phyloP scores from a whole-genome alignment of 164 flowering plant genomes.

The Macadamia integrifolia region DNA sequence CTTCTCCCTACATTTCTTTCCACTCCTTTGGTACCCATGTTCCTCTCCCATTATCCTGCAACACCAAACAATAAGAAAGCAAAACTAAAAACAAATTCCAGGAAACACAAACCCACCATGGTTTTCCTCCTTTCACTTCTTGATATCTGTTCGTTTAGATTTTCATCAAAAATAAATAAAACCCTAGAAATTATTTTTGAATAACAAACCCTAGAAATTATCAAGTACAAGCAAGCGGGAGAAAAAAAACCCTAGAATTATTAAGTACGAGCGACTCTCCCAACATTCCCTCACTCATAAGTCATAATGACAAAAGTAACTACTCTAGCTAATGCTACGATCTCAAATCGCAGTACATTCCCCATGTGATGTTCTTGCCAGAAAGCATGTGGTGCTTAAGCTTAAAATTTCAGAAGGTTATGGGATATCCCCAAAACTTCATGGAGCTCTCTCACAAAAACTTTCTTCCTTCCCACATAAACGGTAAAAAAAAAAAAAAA shows the following conservation, averaged over 20 bases:
- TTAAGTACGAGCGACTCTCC: not conserved
- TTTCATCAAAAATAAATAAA: not conserved
- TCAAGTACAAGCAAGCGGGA: no score
- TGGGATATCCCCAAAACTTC: not conserved
- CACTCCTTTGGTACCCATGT: slow-evolving; percentile 89
- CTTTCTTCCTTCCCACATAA: slow-evolving; percentile 6
- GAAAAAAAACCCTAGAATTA: not conserved
- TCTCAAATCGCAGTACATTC: not conserved
- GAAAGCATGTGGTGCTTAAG: not conserved
- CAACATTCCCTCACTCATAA: not conserved
- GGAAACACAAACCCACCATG: no score
- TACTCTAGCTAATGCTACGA: not conserved
- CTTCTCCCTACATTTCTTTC: slow-evolving; percentile 97
- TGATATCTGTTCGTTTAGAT: no score
- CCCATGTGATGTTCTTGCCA: not conserved
- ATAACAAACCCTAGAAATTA: not conserved
- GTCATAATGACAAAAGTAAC: not conserved
- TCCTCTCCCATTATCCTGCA: slow-evolving; percentile 81
- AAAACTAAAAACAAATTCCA: not conserved
- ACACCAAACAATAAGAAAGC: not conserved
- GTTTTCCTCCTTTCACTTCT: no score
- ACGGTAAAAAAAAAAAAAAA: not conserved
- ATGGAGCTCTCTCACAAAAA: not conserved
- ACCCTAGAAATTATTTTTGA: not conserved
- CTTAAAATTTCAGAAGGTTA: not conserved